Conservation (phyloP, 2,329 filamentous ascomycete species). For the Orbilia ellipsospora region DNA sequence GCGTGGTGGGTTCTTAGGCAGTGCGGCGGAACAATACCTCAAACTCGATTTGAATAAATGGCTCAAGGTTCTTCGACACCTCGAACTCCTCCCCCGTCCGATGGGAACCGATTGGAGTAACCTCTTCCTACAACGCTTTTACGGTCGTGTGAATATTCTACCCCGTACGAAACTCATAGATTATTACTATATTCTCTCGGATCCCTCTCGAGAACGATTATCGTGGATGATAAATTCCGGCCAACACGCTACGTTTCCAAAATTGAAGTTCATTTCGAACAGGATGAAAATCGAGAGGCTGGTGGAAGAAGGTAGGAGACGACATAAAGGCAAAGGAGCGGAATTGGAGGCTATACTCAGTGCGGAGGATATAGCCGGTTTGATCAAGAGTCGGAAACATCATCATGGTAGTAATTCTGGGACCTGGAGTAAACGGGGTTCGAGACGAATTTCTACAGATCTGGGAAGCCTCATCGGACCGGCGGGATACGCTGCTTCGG, state of each 20-base stretch:
- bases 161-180: slow-evolving; percentile 82
- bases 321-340: slow-evolving; percentile 67
- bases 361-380: slow-evolving; percentile 70
- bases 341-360: slow-evolving; percentile 72
- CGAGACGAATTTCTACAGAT: slow-evolving; percentile 38
- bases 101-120: slow-evolving; percentile 96
- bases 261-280: slow-evolving; percentile 90
- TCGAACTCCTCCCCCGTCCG: slow-evolving; percentile 89
- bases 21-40: slow-evolving; percentile 90
- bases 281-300: slow-evolving; percentile 82
- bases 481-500: slow-evolving; percentile 10
- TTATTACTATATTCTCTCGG: slow-evolving; percentile 85
- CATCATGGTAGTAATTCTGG: neutral
- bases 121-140: slow-evolving; percentile 94
- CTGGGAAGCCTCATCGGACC: slow-evolving; percentile 17
- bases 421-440: slow-evolving; percentile 31
- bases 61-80: slow-evolving; percentile 91
- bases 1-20: slow-evolving; percentile 94
- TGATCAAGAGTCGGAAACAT: slow-evolving; percentile 61
- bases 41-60: slow-evolving; percentile 98
- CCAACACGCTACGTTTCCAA: slow-evolving; percentile 88
- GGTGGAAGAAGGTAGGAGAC: slow-evolving; percentile 70
- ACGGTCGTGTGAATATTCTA: slow-evolving; percentile 96
- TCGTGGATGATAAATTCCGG: slow-evolving; percentile 91
- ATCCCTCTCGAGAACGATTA: slow-evolving; percentile 79